Percentiles rank a stretch among this genome's conserved stretches.
Conservation (phyloP, 2,329 filamentous ascomycete species). For the Chrysosporium queenslandicum region DNA sequence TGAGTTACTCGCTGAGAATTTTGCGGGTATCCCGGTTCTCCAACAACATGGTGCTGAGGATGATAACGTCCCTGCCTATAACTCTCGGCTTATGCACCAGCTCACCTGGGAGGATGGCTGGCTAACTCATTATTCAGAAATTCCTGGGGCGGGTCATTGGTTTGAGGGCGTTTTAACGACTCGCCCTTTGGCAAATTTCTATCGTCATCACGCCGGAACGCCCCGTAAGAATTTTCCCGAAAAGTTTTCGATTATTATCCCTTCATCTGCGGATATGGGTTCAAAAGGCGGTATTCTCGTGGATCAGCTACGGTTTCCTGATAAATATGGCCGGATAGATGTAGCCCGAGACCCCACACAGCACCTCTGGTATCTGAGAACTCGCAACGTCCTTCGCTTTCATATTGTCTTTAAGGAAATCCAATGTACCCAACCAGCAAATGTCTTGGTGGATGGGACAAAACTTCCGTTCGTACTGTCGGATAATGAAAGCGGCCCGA, state of each 20-base stretch:
- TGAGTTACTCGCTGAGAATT: conserved; percentile 45
- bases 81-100: conserved; percentile 46
- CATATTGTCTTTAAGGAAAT: conserved; percentile 21
- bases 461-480: conserved; percentile 16
- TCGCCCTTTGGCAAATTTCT: conserved; percentile 40
- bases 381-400: conserved; percentile 38
- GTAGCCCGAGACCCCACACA: conserved; percentile 27
- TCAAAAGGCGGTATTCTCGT: conserved; percentile 44
- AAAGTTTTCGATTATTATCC: conserved; percentile 42
- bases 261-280: conserved; percentile 44
- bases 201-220: conserved; percentile 24
- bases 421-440: conserved; percentile 12
- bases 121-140: conserved; percentile 41
- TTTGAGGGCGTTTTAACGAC: conserved; percentile 49
- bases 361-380: conserved; percentile 31
- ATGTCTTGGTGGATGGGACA: conserved; percentile 19
- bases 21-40: conserved; percentile 43
- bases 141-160: conserved; percentile 43
- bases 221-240: conserved; percentile 18
- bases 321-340: conserved; percentile 42
- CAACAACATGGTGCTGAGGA: conserved; percentile 49
- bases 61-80: conserved; percentile 50
- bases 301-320: conserved; percentile 42
- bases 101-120: conserved; percentile 37
- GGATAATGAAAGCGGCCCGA: conserved; percentile 4